These are phyloP conservation scores for Alisma plantagoaquatica DNA, from an alignment of 106 monocot genomes.

Conservation along the genomic window DNA sequence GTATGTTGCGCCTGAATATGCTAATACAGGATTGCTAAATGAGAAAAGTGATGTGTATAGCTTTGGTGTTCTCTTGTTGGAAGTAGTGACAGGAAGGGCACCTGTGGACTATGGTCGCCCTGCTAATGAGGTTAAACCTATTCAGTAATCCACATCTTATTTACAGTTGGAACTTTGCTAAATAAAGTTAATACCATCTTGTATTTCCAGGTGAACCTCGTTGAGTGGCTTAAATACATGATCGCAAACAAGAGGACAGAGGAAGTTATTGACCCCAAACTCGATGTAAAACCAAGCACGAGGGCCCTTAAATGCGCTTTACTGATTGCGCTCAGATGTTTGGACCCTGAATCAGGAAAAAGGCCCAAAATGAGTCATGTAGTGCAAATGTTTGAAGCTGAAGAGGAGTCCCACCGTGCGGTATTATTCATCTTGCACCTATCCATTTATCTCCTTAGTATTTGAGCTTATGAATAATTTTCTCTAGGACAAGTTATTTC, in stretches of 20 bases:
- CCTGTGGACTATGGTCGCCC: conserved; percentile 11
- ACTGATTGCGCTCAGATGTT: conserved; percentile 39
- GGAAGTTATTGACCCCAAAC: conserved; percentile 40
- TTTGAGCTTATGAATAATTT: no score
- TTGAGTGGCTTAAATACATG: conserved; percentile 65
- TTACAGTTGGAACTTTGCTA: neutral
- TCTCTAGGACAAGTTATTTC: no score
- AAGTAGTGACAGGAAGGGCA: conserved; percentile 7
- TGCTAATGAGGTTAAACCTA: conserved; percentile 5
- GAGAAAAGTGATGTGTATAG: conserved; percentile 13
- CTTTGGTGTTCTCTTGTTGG: conserved; percentile 10
- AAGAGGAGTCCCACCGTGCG: conserved; percentile 12
- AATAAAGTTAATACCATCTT: neutral
- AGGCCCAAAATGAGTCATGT: conserved; percentile 56
- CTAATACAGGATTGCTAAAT: conserved; percentile 9
- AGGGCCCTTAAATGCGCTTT: conserved; percentile 44
- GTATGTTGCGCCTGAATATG: conserved; percentile 15
- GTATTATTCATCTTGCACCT: no score
- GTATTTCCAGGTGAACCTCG: conserved; percentile 42
- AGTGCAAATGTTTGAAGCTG: conserved; percentile 55
- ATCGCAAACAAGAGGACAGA: conserved; percentile 37
- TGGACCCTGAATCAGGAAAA: conserved; percentile 45
- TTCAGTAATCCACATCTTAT: neutral
- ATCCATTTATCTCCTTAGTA: no score
- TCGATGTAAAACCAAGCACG: conserved; percentile 30